Percentiles rank a stretch among this genome's conserved stretches.
These are phyloP conservation scores for Xylaria grammica DNA, from an alignment of 495 filamentous ascomycete genomes.

Conservation along the genomic window DNA sequence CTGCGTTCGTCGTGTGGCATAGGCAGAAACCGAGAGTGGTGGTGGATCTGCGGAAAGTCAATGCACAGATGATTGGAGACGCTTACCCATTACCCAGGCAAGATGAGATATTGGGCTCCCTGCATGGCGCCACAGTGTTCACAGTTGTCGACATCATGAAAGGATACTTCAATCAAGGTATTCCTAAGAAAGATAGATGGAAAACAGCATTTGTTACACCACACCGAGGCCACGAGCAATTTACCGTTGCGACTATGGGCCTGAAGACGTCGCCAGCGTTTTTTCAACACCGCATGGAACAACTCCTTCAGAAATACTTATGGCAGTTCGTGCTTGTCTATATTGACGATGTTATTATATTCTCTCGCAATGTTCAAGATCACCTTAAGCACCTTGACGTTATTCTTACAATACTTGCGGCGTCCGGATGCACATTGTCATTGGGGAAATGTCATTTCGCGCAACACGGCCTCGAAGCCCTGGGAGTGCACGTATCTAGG, in stretches of 20 bases:
- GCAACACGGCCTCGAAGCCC: slow-evolving; percentile 3
- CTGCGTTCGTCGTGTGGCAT: slow-evolving; percentile 22
- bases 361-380: slow-evolving; percentile 6
- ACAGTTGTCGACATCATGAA: slow-evolving; percentile 21
- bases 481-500: slow-evolving; percentile 15
- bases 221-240: slow-evolving; percentile 22
- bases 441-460: slow-evolving; percentile 27
- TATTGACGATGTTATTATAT: slow-evolving; percentile 25
- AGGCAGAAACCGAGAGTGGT: slow-evolving; percentile 23
- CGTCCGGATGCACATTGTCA: slow-evolving; percentile 14
- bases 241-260: slow-evolving; percentile 26
- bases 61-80: slow-evolving; percentile 14
- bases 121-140: slow-evolving; percentile 17
- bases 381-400: background rate
- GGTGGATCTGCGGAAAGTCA: slow-evolving; percentile 21
- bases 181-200: slow-evolving; percentile 12
- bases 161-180: slow-evolving; percentile 19
- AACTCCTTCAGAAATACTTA: background rate
- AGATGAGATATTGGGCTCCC: background rate
- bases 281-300: slow-evolving; percentile 27
- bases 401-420: background rate
- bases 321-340: slow-evolving; percentile 9
- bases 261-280: slow-evolving; percentile 20
- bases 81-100: slow-evolving; percentile 16
- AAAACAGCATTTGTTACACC: slow-evolving; percentile 22